These are phyloP conservation scores for Corniculantispora saksenae DNA, from an alignment of 2,329 filamentous ascomycete genomes.

Conservation along the genomic window DNA sequence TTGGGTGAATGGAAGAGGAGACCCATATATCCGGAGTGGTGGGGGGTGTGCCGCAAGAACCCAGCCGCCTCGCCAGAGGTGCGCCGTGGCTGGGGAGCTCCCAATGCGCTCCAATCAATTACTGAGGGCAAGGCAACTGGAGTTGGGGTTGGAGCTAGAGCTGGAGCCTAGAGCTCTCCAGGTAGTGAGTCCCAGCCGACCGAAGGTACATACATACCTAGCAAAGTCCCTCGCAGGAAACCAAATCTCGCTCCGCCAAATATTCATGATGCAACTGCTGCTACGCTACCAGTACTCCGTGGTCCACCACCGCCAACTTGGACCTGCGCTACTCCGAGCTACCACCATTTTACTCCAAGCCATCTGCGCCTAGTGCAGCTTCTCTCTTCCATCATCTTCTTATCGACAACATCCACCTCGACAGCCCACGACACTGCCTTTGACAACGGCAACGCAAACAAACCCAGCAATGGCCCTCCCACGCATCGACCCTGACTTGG, in stretches of 20 bases:
- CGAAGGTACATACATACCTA: too few species aligned
- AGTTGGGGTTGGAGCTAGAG: background rate
- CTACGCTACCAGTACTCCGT: background rate
- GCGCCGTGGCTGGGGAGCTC: slow-evolving; percentile 10
- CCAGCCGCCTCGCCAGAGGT: background rate
- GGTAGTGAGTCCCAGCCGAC: too few species aligned
- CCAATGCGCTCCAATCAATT: background rate
- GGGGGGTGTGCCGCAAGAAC: background rate
- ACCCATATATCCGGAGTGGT: background rate
- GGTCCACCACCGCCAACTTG: too few species aligned
- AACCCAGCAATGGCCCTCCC: background rate
- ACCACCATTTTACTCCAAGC: background rate
- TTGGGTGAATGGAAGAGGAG: background rate
- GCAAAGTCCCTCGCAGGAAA: too few species aligned
- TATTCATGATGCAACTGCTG: background rate
- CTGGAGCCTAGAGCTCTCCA: too few species aligned
- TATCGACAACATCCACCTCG: background rate
- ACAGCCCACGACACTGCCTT: background rate
- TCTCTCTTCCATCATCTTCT: background rate
- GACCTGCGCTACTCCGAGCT: background rate
- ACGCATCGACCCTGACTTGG: background rate
- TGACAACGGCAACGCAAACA: background rate
- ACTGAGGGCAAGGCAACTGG: background rate
- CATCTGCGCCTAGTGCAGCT: background rate
- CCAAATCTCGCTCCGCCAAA: background rate